Base-by-base conservation (phyloP, 495 filamentous ascomycete genomes). In the Elasticomyces elasticus region DNA sequence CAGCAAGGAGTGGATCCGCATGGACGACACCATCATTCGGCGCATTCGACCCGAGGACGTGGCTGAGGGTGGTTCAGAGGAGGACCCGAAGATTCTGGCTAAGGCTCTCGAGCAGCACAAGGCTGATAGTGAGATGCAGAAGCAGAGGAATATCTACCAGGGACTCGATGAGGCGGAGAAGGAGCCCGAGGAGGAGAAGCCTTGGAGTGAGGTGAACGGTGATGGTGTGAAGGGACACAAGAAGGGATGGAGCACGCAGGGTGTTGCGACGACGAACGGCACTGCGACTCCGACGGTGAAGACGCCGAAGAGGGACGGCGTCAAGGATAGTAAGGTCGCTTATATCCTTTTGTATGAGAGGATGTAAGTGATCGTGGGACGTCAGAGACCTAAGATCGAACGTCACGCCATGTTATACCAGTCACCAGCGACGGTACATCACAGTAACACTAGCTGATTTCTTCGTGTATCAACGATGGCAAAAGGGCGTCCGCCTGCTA, bases 331-430 rank as follows among this genome's bases (percentile, higher is more conserved):
- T 73, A 95, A 94, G 73, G 90, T 95, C 49, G 92, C 92, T 13
- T 98, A 98, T 69, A 79, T 98, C 55, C 69, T 98, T 66, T 94
- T 98, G 70, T 98, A 98, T 67, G 83, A 95, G 72, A 82, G 78
- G 57, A 79, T 95, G 35, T n/a, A n/a, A n/a, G n/a, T n/a, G n/a
- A n/a, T n/a, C n/a, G n/a, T n/a, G n/a, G n/a, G n/a, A n/a, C n/a
- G n/a, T n/a, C n/a, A n/a, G n/a, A n/a, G n/a, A n/a, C n/a, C n/a
- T n/a, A n/a, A n/a, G n/a, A n/a, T n/a, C n/a, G n/a, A n/a, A n/a
- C n/a, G n/a, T n/a, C n/a, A n/a, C n/a, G n/a, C n/a, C n/a, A n/a
- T n/a, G n/a, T n/a, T n/a, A n/a, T n/a, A n/a, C n/a, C n/a, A n/a
- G n/a, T n/a, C n/a, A n/a, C n/a, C n/a, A n/a, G n/a, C n/a, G n/a